Evolutionary conservation across 495 filamentous ascomycete species (phyloP).

Genomic region (Penicillium waksmanii): DNA sequence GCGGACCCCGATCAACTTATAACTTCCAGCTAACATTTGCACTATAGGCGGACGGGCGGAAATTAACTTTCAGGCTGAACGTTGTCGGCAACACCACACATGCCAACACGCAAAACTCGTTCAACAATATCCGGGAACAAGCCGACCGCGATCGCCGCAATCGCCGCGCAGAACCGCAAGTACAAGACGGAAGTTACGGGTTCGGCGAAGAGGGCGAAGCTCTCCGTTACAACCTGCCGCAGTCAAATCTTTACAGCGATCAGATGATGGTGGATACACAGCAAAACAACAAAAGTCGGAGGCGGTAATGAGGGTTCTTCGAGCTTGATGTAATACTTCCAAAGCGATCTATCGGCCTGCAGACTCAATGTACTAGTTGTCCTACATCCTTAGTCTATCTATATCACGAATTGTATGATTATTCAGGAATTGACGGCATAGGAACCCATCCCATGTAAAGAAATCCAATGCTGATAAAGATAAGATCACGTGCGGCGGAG

Average conservation of each 20-base stretch:
- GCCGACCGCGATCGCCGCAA: conserved; percentile 50
- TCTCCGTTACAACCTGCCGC: conserved; percentile 4
- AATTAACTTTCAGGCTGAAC: conserved; percentile 77
- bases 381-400: neutral
- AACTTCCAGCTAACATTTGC: conserved; percentile 24
- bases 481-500: conserved; percentile 38
- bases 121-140: conserved; percentile 50
- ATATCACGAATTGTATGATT: conserved; percentile 35
- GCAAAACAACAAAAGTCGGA: conserved; percentile 23
- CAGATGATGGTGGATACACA: conserved; percentile 48
- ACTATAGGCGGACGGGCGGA: conserved; percentile 78
- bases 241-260: conserved; percentile 43
- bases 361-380: neutral
- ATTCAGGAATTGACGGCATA: conserved; percentile 4
- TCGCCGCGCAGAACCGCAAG: conserved; percentile 47
- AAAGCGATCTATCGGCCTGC: neutral
- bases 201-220: conserved; percentile 50
- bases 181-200: conserved; percentile 66
- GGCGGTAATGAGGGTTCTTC: conserved; percentile 6
- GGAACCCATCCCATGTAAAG: no score
- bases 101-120: conserved; percentile 35
- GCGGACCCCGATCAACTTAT: neutral
- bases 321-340: neutral
- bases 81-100: conserved; percentile 35
- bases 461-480: conserved; percentile 26